Evolutionary conservation across 177 flowering plant species (phyloP), one percentile per base, ranked within the genome.

Genomic region (Telopea speciosissima): DNA sequence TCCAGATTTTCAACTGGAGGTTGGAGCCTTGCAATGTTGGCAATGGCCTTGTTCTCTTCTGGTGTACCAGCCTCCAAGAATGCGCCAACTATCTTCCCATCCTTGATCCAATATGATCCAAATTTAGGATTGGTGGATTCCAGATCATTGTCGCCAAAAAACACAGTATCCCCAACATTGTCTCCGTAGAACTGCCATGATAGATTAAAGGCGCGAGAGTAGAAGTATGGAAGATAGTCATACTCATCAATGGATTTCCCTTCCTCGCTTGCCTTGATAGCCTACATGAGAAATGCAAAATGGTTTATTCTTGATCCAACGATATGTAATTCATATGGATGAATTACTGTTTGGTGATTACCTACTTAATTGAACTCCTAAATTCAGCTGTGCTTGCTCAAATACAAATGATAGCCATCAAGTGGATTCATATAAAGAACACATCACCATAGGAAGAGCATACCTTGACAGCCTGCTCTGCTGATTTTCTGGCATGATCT

Each of bases 81-180:
- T 21, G 82, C 97, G 40, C 99, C 99, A 3, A 91, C 83, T 2
- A 96, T 75, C 79, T 90, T 91, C 36, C 97, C 92, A 19, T 93
- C 94, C 63, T 93, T 88, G 76, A 96, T 81, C 99, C 99, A 96
- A 79, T 93, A 96, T 5, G 95, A 36, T 26, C 99, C 99, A 65
- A 96, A 96, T 80, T 96, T 93, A 71, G 85, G 84, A 24, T 80
- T 83, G 8, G 88, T 68, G 13, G 94, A 82, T 40, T 81, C 52
- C 24, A 96, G 95, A 73, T 82, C 72, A 75, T 67, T 85, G 79
- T 93, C 94, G 1, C 99, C 99, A 68, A 91, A 96, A 21, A 93
- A 67, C 45, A 96, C 98, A 0, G 91, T 73, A 7, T 93, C 98
- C 12, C 99, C 31, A 2, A 58, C 61, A 21, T 58, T 58, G 61